phyloP scores from a whole-genome alignment of 129 eudicot genomes.

The Pseudognaphalium luteoalbum region DNA sequence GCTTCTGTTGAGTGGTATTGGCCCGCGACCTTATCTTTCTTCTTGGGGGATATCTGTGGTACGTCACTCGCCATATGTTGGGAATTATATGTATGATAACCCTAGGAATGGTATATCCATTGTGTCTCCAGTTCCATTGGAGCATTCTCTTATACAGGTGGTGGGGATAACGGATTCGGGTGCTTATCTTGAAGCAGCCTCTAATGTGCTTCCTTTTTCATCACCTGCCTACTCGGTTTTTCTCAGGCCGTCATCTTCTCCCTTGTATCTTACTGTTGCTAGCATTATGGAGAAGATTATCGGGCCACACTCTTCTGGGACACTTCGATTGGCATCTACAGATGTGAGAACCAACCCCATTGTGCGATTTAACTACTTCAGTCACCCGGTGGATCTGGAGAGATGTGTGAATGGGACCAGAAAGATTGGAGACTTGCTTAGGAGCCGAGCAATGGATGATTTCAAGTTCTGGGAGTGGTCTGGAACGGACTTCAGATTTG shows the following conservation, averaged over 20 bases:
- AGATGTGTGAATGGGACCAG: conserved; percentile 66
- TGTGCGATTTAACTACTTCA: conserved; percentile 70
- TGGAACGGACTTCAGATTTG: conserved; percentile 61
- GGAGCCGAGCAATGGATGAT: conserved; percentile 69
- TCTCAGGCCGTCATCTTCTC: conserved; percentile 31
- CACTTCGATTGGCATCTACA: conserved; percentile 63
- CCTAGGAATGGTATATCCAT: conserved; percentile 87
- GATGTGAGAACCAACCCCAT: conserved; percentile 58
- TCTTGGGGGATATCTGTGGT: conserved; percentile 76
- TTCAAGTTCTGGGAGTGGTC: conserved; percentile 68
- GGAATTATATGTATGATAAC: conserved; percentile 68
- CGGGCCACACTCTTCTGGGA: conserved; percentile 61
- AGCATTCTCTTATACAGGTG: conserved; percentile 75
- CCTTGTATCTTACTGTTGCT: conserved; percentile 64
- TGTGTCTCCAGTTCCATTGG: conserved; percentile 58
- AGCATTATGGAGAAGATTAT: conserved; percentile 68
- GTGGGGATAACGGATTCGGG: conserved; percentile 78
- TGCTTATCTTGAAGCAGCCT: conserved; percentile 74
- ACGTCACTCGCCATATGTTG: conserved; percentile 60
- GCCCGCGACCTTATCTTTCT: conserved; percentile 67
- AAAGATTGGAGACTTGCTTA: conserved; percentile 52
- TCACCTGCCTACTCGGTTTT: conserved; percentile 22
- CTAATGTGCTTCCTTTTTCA: conserved; percentile 52
- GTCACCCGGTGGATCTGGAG: conserved; percentile 52
- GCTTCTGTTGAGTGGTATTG: conserved; percentile 69